These are phyloP conservation scores for Metschnikowia chrysomelidarum DNA, from an alignment of 805 yeast genomes.

Conservation along the genomic window DNA sequence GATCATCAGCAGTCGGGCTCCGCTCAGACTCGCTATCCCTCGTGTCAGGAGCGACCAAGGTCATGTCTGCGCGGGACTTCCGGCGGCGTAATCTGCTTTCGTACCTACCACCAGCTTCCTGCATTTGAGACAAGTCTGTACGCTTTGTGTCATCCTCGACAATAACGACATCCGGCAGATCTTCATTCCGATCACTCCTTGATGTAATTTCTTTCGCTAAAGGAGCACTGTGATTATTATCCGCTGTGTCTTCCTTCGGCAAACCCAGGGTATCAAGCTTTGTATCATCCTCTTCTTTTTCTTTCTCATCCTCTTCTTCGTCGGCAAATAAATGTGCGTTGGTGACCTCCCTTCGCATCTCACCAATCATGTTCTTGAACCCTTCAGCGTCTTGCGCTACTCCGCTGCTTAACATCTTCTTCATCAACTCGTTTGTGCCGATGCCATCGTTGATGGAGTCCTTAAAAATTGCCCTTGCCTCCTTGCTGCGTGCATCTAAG, in stretches of 20 bases:
- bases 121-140: background rate
- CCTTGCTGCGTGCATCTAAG: background rate
- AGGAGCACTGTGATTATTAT: background rate
- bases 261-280: background rate
- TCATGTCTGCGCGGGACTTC: constrained; percentile 15
- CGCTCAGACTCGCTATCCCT: background rate
- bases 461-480: background rate
- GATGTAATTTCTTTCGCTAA: too few relatives aligned
- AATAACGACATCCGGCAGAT: too few relatives aligned
- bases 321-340: constrained; percentile 40
- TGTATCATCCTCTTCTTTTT: background rate
- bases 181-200: too few relatives aligned
- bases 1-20: constrained; percentile 4
- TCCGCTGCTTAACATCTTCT: constrained; percentile 35
- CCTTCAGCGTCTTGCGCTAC: constrained; percentile 30
- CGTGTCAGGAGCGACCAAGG: background rate
- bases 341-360: constrained; percentile 30
- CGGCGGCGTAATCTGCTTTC: constrained; percentile 20
- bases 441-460: constrained; percentile 6
- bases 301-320: constrained; percentile 28
- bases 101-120: constrained; percentile 18
- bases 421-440: constrained; percentile 28
- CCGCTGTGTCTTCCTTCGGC: background rate
- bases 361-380: constrained; percentile 31
- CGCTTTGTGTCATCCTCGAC: background rate